Base-by-base conservation (phyloP, 306 rosid species). In the Pyrus communis region DNA sequence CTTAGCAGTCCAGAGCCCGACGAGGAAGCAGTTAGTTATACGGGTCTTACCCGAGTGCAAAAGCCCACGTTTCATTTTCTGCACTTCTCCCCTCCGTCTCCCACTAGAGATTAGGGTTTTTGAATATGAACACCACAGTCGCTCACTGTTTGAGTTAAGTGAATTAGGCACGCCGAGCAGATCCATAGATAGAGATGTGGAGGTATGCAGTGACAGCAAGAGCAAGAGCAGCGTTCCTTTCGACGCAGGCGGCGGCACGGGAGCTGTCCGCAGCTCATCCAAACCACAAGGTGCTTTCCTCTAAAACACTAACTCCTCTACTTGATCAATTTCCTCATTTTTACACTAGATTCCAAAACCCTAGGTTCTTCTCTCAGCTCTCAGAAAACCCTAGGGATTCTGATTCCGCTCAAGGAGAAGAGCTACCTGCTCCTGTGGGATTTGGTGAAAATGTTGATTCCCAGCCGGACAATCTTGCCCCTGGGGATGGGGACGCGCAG, bases 321-420 rank as follows among this genome's bases (percentile, higher is more conserved):
- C 17, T 40, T 23, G 13, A 72, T 19, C 27, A 69, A 46, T 31
- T 73, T n/a, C 71, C 49, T 30, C 14, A 21, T 33, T 80, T 69
- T 60, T 67, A 82, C 30, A 54, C 67, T 38, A 67, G 64, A n/a
- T 11, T 31, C 15, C 54, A 62, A 25, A 69, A 12, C 46, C 72
- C 58, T 5, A 81, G 89, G 15, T 88, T 80, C 75, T 79, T 86
- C 67, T 83, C 88, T 22, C 72, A 78, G 61, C 5, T 28, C 30
- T 66, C 86, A 14, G 30, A 78, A 23, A 51, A 27, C 40, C 8
- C 22, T 7, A 17, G 63, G n/a, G 67, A 69, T 31, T 73, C 68
- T 5, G 71, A 74, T 30, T 17, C 61, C 25, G 5, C 27, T 4
- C 77, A 69, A 62, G 30, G 76, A 13, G 13, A 35, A 40, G 63